phyloP scores from a whole-genome alignment of 2,329 filamentous ascomycete genomes.

The Elsinoe australis region DNA sequence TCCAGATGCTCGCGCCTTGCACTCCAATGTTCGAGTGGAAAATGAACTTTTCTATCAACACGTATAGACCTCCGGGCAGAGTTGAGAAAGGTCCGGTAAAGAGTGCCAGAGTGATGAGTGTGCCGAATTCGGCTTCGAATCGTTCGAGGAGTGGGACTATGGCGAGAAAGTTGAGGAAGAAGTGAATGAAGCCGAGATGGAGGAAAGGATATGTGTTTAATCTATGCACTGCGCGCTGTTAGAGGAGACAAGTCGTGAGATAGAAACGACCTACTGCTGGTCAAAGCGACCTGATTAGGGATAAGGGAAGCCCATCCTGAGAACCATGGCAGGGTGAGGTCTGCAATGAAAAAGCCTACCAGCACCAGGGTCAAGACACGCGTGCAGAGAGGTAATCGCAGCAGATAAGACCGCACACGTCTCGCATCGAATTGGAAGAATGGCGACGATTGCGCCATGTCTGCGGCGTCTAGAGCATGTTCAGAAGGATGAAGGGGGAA shows the following conservation, averaged over 20 bases:
- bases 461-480: conserved; percentile 4
- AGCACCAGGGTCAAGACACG: conserved; percentile 61
- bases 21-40: conserved; percentile 64
- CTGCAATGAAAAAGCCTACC: conserved; percentile 59
- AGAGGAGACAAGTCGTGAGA: background rate
- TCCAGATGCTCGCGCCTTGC: conserved; percentile 84
- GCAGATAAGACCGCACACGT: conserved; percentile 70
- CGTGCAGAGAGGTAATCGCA: conserved; percentile 83
- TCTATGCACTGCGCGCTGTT: conserved; percentile 63
- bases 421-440: conserved; percentile 58
- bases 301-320: conserved; percentile 70
- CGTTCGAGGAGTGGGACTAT: conserved; percentile 83
- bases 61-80: conserved; percentile 74
- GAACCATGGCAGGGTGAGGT: conserved; percentile 64
- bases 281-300: conserved; percentile 65
- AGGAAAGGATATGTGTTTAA: conserved; percentile 88
- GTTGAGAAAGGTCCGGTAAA: conserved; percentile 65
- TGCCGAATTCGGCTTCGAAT: conserved; percentile 89
- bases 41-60: conserved; percentile 66
- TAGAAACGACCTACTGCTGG: conserved; percentile 52
- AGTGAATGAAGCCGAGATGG: conserved; percentile 73
- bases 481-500: background rate
- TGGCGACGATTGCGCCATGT: conserved; percentile 38
- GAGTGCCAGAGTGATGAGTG: conserved; percentile 73
- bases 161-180: conserved; percentile 69